Percentiles rank a stretch among this genome's conserved stretches.
These are phyloP conservation scores for Cytospora piceae DNA, from an alignment of 2,329 filamentous ascomycete species.

Conservation along the genomic window DNA sequence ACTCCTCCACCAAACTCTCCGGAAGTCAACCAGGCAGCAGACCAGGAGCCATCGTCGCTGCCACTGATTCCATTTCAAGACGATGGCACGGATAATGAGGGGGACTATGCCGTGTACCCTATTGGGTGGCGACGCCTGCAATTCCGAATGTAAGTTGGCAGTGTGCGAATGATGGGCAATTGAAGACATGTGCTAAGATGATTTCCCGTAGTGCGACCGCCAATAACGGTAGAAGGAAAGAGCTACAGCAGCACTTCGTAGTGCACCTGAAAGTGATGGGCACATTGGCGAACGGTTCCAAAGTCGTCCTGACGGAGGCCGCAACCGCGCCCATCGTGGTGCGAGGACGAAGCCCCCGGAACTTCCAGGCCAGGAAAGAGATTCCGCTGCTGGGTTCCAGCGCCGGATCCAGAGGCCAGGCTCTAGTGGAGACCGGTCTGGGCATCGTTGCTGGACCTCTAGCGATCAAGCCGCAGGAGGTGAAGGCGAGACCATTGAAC, in stretches of 20 bases:
- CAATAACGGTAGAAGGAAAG: constrained; percentile 92
- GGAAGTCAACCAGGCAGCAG: constrained; percentile 65
- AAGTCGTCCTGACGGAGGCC: constrained; percentile 80
- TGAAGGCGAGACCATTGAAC: constrained; percentile 55
- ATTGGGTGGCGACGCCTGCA: constrained; percentile 94
- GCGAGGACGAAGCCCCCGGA: constrained; percentile 86
- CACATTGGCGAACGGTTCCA: constrained; percentile 80
- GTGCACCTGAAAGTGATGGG: constrained; percentile 85
- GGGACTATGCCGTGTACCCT: constrained; percentile 86
- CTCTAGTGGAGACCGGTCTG: constrained; percentile 65
- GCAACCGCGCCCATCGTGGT: constrained; percentile 92
- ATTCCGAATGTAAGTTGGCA: constrained; percentile 72
- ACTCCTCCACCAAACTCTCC: constrained; percentile 81
- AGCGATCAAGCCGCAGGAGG: constrained; percentile 57
- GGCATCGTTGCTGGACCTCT: constrained; percentile 63
- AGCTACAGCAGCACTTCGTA: constrained; percentile 95
- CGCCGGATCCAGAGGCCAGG: constrained; percentile 77
- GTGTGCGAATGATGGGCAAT: too few species aligned
- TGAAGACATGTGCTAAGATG: constrained; percentile 30
- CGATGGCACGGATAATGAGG: constrained; percentile 63
- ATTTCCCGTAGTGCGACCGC: constrained; percentile 73
- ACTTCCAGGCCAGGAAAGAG: constrained; percentile 93
- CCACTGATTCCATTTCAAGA: constrained; percentile 71
- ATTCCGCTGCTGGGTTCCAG: constrained; percentile 81
- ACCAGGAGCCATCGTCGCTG: constrained; percentile 85